Evolutionary conservation across 225 moss, liverwort and hornwort genomes (phyloP), one percentile per base, ranked within the genome.

Genomic region (Polytrichum formosum): DNA sequence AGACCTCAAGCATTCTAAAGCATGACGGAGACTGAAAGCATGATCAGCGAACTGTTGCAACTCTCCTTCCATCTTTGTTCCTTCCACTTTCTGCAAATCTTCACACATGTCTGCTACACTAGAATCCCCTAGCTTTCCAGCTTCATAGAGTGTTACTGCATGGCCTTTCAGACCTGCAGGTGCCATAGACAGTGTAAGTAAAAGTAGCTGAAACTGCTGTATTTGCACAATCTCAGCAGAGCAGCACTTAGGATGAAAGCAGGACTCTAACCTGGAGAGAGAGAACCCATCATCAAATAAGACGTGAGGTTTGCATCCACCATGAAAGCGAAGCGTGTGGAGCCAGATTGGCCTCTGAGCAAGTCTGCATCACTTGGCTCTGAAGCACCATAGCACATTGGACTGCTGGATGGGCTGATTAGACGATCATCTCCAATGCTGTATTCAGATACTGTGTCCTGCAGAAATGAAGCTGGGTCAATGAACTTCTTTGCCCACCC

Each of bases 241-340:
- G 65, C 31, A 74, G 31, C 62, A 72, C 56, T 18, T 37, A 67
- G n/a, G 13, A 78, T 58, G 53, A 66, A 71, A 75, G 69, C 67
- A 56, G 67, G 62, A 61, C 58, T 72, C 72, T 29, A 69, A 98
- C 97, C 97, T 91, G 91, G 90, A 61, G 98, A 98, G 67, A 98
- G 81, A 72, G 98, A 98, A 55, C 98, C 98, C 94, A 98, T 98
- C 98, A 98, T 98, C 72, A 98, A 82, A 85, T 98, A 98, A 25
- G 94, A 94, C 19, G 98, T 98, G 30, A 98, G 84, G 67, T 92
- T 98, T 28, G 98, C 94, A 83, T 98, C 98, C 77, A 98, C 98
- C 87, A 98, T 91, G 30, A 94, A 92, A 75, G 94, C 98, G 77
- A 98, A 92, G 59, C 98, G 89, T 68, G 91, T 94, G 55, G 86